These are phyloP conservation scores for Ambrosia artemisiifolia DNA, from an alignment of 129 eudicot genomes.

Conservation along the genomic window DNA sequence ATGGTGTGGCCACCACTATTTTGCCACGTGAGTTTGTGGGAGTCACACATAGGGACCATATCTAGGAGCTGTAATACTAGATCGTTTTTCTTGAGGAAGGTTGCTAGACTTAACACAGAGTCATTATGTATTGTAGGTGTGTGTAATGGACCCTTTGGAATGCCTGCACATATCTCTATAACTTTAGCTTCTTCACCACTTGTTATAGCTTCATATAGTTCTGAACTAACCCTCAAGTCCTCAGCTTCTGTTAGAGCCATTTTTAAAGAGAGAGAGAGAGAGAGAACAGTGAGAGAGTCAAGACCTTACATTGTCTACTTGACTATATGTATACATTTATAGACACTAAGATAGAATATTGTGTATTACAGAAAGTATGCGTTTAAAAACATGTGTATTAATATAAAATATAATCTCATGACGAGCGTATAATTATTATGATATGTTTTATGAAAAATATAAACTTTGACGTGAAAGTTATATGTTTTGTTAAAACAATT, in stretches of 20 bases:
- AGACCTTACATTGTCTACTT: too few relatives aligned
- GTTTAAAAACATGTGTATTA: too few relatives aligned
- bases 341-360: too few relatives aligned
- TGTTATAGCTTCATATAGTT: constrained; percentile 22
- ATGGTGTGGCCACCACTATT: constrained; percentile 20
- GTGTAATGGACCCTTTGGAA: constrained; percentile 29
- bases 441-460: too few relatives aligned
- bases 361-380: too few relatives aligned
- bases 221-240: constrained; percentile 4
- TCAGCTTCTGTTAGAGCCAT: neutral
- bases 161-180: constrained; percentile 6
- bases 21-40: neutral
- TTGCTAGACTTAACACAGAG: constrained; percentile 26
- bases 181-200: constrained; percentile 9
- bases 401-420: too few relatives aligned
- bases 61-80: constrained; percentile 20
- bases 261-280: neutral
- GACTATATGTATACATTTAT: too few relatives aligned
- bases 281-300: too few relatives aligned
- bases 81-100: constrained; percentile 11
- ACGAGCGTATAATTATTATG: too few relatives aligned
- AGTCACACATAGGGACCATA: neutral
- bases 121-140: constrained; percentile 21
- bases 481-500: too few relatives aligned
- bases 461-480: too few relatives aligned